A percentile compares a stretch with the other conserved stretches of the same genome.
phyloP scores from a whole-genome alignment of 371 early-diverging fungal species.

The Apophysomyces variabilis region DNA sequence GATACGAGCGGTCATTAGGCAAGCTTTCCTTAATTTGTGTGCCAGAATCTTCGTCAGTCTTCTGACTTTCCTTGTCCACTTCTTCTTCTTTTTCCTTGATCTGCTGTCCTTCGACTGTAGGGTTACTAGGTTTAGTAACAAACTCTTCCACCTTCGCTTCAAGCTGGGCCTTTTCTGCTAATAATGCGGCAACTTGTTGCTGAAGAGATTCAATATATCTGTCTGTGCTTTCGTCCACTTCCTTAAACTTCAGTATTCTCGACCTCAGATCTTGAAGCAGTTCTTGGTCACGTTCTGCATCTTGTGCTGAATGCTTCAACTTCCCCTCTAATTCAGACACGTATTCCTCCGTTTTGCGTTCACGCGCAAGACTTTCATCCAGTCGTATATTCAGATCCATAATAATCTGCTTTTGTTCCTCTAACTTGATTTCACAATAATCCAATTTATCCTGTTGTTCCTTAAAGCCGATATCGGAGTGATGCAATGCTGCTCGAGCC shows the following conservation, averaged over 20 bases:
- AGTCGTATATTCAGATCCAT: slow-evolving; percentile 33
- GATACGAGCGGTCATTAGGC: background rate
- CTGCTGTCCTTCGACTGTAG: background rate
- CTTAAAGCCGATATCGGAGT: slow-evolving; percentile 53
- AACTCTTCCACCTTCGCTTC: slow-evolving; percentile 31
- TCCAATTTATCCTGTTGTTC: slow-evolving; percentile 54
- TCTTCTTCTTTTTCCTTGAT: background rate
- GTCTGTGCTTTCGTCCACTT: slow-evolving; percentile 53
- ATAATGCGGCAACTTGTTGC: slow-evolving; percentile 36
- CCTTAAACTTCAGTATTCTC: slow-evolving; percentile 43
- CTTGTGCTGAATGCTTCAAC: slow-evolving; percentile 40
- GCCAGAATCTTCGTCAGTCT: background rate
- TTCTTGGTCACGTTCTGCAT: slow-evolving; percentile 44
- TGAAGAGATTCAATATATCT: slow-evolving; percentile 56
- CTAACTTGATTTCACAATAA: slow-evolving; percentile 37
- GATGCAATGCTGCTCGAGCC: slow-evolving; percentile 57
- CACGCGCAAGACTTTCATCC: slow-evolving; percentile 41
- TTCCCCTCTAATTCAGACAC: slow-evolving; percentile 53
- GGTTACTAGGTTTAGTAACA: slow-evolving; percentile 11
- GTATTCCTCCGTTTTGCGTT: slow-evolving; percentile 42
- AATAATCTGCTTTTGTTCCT: slow-evolving; percentile 42
- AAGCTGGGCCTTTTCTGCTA: slow-evolving; percentile 33
- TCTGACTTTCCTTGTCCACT: background rate
- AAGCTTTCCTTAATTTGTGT: slow-evolving; percentile 8
- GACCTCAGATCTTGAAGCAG: slow-evolving; percentile 41